Evolutionary conservation across 2,329 filamentous ascomycete genomes (phyloP).

Genomic region (Ophiostoma triangulosporum): DNA sequence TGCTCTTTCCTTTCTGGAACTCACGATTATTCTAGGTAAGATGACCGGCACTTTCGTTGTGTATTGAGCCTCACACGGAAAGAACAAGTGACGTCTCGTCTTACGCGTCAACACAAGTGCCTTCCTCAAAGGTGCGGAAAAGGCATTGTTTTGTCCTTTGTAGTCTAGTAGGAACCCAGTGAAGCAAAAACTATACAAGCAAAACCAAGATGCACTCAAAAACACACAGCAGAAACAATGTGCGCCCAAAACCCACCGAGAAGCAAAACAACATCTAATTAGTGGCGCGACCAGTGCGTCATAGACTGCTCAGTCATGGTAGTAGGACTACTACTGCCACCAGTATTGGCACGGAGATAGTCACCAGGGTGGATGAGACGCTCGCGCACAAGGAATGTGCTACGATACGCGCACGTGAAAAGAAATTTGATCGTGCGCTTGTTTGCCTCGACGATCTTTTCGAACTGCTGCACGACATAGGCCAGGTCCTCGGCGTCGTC

Average conservation of each 20-base stretch:
- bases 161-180: too few species aligned
- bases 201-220: too few species aligned
- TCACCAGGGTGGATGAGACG: neutral
- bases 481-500: neutral
- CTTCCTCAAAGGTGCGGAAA: too few species aligned
- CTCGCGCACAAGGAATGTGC: neutral
- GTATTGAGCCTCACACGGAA: too few species aligned
- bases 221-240: neutral
- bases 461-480: neutral
- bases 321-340: neutral
- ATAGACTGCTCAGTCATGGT: neutral
- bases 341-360: neutral
- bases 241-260: too few species aligned
- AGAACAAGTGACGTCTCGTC: too few species aligned
- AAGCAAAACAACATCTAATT: neutral
- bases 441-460: neutral
- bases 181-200: too few species aligned
- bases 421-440: neutral
- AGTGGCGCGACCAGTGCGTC: neutral
- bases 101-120: too few species aligned
- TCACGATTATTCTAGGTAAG: too few species aligned
- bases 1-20: too few species aligned
- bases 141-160: too few species aligned
- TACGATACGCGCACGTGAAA: constrained; percentile 1
- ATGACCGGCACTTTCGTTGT: too few species aligned